Evolutionary conservation across 768 basidiomycete species (phyloP).

Genomic region (Mycena epipterygia): DNA sequence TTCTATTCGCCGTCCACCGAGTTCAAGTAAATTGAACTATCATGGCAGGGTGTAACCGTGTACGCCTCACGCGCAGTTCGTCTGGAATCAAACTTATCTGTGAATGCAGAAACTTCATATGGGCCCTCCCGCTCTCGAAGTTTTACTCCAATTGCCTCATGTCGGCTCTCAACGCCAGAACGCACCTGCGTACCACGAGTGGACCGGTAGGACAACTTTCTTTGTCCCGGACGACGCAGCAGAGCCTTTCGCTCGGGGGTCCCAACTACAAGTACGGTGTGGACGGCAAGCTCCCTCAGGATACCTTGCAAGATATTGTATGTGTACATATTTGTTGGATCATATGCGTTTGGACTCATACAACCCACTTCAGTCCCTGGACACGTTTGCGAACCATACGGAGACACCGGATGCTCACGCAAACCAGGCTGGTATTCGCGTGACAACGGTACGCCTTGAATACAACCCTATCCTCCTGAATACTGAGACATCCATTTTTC

Average conservation of each 20-base stretch:
- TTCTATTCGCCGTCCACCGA: no score
- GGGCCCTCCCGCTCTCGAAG: background rate
- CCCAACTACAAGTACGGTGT: no score
- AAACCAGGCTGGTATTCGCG: background rate
- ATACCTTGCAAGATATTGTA: no score
- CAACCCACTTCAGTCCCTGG: background rate
- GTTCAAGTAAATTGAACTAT: background rate
- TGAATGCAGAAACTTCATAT: background rate
- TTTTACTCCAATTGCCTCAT: conserved; percentile 6
- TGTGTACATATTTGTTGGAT: no score
- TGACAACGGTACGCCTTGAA: background rate
- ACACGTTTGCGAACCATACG: background rate
- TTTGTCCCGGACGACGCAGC: background rate
- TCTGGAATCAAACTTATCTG: background rate
- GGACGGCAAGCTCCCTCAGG: no score
- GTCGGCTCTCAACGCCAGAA: background rate
- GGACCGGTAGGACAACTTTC: background rate
- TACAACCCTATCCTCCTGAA: no score
- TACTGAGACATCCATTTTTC: no score
- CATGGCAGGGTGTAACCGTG: background rate
- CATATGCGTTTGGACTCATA: background rate
- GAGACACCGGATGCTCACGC: background rate
- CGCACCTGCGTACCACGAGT: background rate
- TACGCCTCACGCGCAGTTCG: background rate
- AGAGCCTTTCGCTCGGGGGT: background rate